Conservation (phyloP, 352 stramenopile species). For the Pythium rhizo-oryzae region DNA sequence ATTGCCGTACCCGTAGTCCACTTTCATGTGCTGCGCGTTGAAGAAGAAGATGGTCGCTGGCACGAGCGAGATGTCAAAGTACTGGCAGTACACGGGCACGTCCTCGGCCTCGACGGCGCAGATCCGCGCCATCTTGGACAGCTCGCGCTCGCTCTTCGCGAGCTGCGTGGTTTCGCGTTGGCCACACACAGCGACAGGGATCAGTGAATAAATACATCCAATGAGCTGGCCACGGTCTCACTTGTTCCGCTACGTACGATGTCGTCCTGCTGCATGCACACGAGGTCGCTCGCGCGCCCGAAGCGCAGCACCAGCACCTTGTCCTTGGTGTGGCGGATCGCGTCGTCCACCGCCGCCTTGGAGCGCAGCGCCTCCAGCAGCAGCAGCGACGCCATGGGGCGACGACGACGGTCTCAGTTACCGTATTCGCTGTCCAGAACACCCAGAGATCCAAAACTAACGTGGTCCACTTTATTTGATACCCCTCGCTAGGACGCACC, state of each 20-base stretch:
- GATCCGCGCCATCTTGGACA: slow-evolving; percentile 80
- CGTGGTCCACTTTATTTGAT: slow-evolving; percentile 1
- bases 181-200: not conserved
- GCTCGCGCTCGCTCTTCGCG: slow-evolving; percentile 69
- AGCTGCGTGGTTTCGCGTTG: slow-evolving; percentile 40
- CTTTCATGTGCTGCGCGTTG: slow-evolving; percentile 90
- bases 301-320: slow-evolving; percentile 87
- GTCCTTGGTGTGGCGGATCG: slow-evolving; percentile 78
- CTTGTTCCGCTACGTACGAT: slow-evolving; percentile 48
- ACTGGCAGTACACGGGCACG: slow-evolving; percentile 83
- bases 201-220: not conserved
- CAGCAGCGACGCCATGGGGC: slow-evolving; percentile 73
- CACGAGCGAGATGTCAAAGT: slow-evolving; percentile 89
- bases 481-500: too few relatives aligned
- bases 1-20: slow-evolving; percentile 82
- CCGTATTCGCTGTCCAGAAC: too few relatives aligned
- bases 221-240: not conserved
- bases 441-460: not conserved
- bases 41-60: slow-evolving; percentile 88
- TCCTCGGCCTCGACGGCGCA: slow-evolving; percentile 74
- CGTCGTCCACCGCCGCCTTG: slow-evolving; percentile 75
- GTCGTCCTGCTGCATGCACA: slow-evolving; percentile 86
- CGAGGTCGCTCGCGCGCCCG: slow-evolving; percentile 55
- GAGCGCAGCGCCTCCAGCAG: slow-evolving; percentile 64
- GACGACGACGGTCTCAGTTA: too few relatives aligned